Evolutionary conservation across 805 yeast species (phyloP).

Genomic region (Starmerella bacillaris): DNA sequence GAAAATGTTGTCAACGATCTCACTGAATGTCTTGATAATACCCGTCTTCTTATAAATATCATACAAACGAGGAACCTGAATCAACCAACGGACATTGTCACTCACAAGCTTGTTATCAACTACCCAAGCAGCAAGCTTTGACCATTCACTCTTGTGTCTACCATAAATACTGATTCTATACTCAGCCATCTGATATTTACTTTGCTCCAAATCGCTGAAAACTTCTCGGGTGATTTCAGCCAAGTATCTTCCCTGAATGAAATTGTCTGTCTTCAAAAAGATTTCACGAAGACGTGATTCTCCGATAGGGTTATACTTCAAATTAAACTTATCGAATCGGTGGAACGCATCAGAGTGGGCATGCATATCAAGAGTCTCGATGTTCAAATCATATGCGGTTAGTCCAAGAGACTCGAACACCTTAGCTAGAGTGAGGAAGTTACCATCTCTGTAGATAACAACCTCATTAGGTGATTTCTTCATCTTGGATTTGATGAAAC

Average conservation of each 20-base stretch:
- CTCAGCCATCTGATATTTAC: conserved; percentile 95
- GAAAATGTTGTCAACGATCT: conserved; percentile 61
- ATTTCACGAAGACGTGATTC: conserved; percentile 95
- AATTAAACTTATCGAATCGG: conserved; percentile 89
- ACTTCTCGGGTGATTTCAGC: conserved; percentile 93
- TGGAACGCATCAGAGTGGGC: conserved; percentile 98
- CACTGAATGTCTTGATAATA: conserved; percentile 52
- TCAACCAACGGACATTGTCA: conserved; percentile 90
- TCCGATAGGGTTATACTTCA: conserved; percentile 95
- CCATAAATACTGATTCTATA: conserved; percentile 92
- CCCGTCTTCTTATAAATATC: conserved; percentile 70
- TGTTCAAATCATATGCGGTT: conserved; percentile 85
- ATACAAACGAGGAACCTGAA: conserved; percentile 87
- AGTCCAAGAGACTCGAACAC: conserved; percentile 81
- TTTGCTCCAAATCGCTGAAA: conserved; percentile 78
- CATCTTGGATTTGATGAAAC: conserved; percentile 87
- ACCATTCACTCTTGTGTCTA: conserved; percentile 81
- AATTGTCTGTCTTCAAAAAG: conserved; percentile 87
- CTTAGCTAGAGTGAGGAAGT: conserved; percentile 64
- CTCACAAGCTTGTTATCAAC: conserved; percentile 79
- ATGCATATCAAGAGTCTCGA: conserved; percentile 97
- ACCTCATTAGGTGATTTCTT: conserved; percentile 72
- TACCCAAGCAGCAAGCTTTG: conserved; percentile 85
- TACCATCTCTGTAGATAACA: conserved; percentile 86
- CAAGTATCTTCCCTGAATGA: conserved; percentile 66